phyloP scores from a whole-genome alignment of 129 eudicot genomes.

The Apium graveolens region DNA sequence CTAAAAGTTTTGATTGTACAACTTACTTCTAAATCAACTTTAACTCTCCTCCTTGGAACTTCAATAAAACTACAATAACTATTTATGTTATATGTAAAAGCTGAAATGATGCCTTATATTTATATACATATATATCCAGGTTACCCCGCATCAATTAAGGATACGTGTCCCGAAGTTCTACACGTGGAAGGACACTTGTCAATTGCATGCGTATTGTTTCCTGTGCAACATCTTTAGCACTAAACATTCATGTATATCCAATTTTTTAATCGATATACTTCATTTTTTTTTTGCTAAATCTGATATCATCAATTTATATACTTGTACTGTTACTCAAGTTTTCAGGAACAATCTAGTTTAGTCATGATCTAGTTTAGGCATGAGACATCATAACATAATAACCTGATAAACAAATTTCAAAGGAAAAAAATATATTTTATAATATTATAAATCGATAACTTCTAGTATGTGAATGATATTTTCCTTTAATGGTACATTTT shows the following conservation, averaged over 20 bases:
- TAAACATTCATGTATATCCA: background rate
- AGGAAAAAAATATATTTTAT: too few species aligned
- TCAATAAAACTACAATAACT: background rate
- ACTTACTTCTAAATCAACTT: background rate
- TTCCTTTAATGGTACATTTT: too few species aligned
- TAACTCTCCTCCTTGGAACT: background rate
- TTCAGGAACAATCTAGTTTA: too few species aligned
- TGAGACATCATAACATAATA: too few species aligned
- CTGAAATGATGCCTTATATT: background rate
- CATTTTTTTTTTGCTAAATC: background rate
- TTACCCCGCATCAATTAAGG: background rate
- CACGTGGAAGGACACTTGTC: slow-evolving; percentile 20
- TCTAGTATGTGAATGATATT: too few species aligned
- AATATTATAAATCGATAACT: too few species aligned
- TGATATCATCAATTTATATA: too few species aligned
- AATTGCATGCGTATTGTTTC: background rate
- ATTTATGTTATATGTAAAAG: background rate
- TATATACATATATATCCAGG: background rate
- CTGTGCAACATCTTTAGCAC: background rate
- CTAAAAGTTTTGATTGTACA: too few species aligned
- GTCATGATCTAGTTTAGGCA: too few species aligned
- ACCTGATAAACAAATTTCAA: too few species aligned
- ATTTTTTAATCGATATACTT: too few species aligned
- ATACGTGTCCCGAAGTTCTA: slow-evolving; percentile 11
- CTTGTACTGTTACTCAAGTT: too few species aligned